Evolutionary conservation across 345 rosid species (phyloP).

Genomic region (Abelmoschus esculentus): DNA sequence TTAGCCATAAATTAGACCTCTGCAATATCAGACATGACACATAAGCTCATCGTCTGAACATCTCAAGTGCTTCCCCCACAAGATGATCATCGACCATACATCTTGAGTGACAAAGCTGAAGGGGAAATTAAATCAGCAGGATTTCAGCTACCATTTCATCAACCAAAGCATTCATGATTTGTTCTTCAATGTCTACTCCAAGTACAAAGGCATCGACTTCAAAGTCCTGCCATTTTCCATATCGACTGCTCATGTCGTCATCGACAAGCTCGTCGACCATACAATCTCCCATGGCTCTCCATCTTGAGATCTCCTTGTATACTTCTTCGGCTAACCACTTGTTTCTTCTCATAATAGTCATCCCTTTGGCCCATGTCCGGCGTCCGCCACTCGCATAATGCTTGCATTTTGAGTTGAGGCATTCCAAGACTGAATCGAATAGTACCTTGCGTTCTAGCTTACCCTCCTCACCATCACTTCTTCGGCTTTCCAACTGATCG

Average conservation of each 20-base stretch:
- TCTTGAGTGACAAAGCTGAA: neutral
- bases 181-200: conserved; percentile 50
- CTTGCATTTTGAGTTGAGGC: conserved; percentile 53
- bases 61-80: too few relatives aligned
- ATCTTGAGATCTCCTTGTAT: conserved; percentile 57
- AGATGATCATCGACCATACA: conserved; percentile 8
- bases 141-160: conserved; percentile 27
- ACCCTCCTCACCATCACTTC: conserved; percentile 23
- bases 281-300: conserved; percentile 64
- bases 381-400: conserved; percentile 44
- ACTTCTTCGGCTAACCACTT: conserved; percentile 62
- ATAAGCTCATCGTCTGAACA: too few relatives aligned
- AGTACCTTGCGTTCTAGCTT: conserved; percentile 49
- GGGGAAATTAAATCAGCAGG: too few relatives aligned
- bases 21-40: too few relatives aligned
- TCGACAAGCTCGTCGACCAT: conserved; percentile 90
- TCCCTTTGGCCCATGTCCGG: conserved; percentile 46
- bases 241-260: conserved; percentile 71
- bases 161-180: conserved; percentile 48
- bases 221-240: conserved; percentile 80
- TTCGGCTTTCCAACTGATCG: conserved; percentile 51
- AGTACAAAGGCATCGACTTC: conserved; percentile 58
- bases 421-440: conserved; percentile 68
- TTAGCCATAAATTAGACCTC: too few relatives aligned
- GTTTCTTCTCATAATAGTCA: conserved; percentile 32